Evolutionary conservation across 768 basidiomycete species (phyloP), one percentile per base, ranked within the genome.

Genomic region (Leccinum rimulosum): DNA sequence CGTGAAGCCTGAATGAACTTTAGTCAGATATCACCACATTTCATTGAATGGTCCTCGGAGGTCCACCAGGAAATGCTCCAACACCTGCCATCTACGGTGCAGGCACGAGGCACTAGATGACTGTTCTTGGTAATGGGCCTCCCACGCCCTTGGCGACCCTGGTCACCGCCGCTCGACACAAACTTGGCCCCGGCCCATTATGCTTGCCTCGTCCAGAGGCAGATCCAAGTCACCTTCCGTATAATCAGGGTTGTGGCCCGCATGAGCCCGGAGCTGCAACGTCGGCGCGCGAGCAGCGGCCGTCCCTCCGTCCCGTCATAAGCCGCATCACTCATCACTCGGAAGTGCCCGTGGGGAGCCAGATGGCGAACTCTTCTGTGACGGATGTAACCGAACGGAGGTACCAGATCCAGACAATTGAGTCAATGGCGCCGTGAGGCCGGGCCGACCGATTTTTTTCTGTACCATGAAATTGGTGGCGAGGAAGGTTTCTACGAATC

Each of bases 41-140:
- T 65, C 56, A 65, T 61, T 55, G 55, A 62, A 52, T 63, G 22
- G 70, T 71, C 72, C 70, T 71, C 70, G 70, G 72, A 71, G 48
- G 70, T 64, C 54, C 47, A 60, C 35, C 58, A 30, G 47, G 12
- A 40, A 50, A 56, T 22, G 31, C 48, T 27, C n/a, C 60, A 50
- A 30, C 11, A 57, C 31, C 12, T 63, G 14, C 65, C 55, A 54
- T 58, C 17, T 57, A 50, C 12, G 64, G 68, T 47, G 59, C 61
- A 68, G 68, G 72, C 72, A 71, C 72, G 72, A 72, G 68, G 72
- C 55, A 60, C 63, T 61, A 19, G 36, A 45, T 38, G 54, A 54
- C 52, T 50, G 50, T 59, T 48, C 19, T 56, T 43, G 62, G 33
- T 63, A 55, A 70, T 66, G 62, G 9, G 36, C 19, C 50, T 72